Evolutionary conservation across 1,139 yeast species (phyloP).

Genomic region (Saccharomycopsis hybrid): DNA sequence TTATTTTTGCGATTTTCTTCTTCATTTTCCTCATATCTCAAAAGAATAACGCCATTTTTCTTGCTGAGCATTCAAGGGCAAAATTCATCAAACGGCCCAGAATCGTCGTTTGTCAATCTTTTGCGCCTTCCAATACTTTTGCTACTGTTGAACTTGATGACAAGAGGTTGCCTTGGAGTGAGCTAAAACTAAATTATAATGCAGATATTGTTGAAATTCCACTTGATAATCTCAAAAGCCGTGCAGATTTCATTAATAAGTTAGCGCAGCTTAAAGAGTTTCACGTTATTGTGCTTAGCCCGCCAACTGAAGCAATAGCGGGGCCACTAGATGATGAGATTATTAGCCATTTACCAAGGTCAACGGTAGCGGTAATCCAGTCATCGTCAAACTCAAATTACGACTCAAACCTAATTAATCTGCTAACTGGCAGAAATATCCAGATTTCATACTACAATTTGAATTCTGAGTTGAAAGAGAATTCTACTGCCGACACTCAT

Average conservation of each 20-base stretch:
- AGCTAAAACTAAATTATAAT: conserved; percentile 9
- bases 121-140: neutral
- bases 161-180: conserved; percentile 7
- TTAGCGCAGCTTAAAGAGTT: neutral
- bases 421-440: conserved; percentile 6
- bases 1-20: neutral
- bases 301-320: conserved; percentile 7
- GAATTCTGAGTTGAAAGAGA: conserved; percentile 13
- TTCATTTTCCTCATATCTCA: neutral
- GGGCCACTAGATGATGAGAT: conserved; percentile 12
- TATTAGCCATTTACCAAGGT: conserved; percentile 7
- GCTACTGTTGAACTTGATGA: too few species aligned
- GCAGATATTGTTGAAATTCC: conserved; percentile 9
- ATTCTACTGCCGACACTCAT: conserved; percentile 73
- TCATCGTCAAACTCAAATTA: too few species aligned
- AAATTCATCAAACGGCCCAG: conserved; percentile 15
- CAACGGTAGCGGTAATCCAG: conserved; percentile 14
- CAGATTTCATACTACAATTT: conserved; percentile 14
- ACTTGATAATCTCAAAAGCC: conserved; percentile 4
- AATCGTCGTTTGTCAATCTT: conserved; percentile 11
- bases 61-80: conserved; percentile 13
- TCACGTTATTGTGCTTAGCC: conserved; percentile 12
- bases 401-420: too few species aligned
- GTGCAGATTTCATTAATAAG: conserved; percentile 4
- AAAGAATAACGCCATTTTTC: neutral